Evolutionary conservation across 352 stramenopile genomes (phyloP), one percentile per base, ranked within the genome.

Genomic region (Phytopythium oedochilum): DNA sequence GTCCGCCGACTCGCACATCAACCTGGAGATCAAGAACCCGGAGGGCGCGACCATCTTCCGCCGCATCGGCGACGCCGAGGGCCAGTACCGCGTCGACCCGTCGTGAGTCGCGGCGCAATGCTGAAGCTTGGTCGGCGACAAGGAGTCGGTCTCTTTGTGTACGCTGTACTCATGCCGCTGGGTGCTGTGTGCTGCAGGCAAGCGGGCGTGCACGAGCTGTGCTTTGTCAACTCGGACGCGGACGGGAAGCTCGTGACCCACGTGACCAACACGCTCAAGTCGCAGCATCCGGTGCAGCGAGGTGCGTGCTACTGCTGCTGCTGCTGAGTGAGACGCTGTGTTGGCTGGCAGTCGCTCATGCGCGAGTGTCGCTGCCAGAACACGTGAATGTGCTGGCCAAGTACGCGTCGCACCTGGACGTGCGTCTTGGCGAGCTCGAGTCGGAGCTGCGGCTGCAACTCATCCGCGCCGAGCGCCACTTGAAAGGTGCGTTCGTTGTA

Each of bases 381-480:
- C 80, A 92, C 52, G 79, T 92, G 60, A 92, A 78, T 48, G 70
- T 88, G 18, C 43, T 92, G 46, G 83, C 83, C 50, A 92, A 90
- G 68, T 92, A 89, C 55, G 78, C 78, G 40, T 92, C 83, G 36
- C 79, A 92, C 47, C 35, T 92, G 49, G 83, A 92, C 57, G 68
- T 92, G 31, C 78, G 78, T 60, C 78, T 92, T 25, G 83, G 83
- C 8, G 79, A 92, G 53, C 63, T 90, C 14, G 83, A 92, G 53
- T 92, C 83, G 8, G 79, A 92, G 56, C 76, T 85, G 57, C 78
- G 83, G 32, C 58, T 92, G 32, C 79, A 87, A 43, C 72, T 90
- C 26, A 88, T 92, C 43, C 75, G 83, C 46, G 83, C 76, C 40
- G 79, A 90, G 57, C 77, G 83, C 11, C 76, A 89, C 67, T 79